phyloP scores from a whole-genome alignment of 805 yeast genomes.

The Yarrowia alimentaria region DNA sequence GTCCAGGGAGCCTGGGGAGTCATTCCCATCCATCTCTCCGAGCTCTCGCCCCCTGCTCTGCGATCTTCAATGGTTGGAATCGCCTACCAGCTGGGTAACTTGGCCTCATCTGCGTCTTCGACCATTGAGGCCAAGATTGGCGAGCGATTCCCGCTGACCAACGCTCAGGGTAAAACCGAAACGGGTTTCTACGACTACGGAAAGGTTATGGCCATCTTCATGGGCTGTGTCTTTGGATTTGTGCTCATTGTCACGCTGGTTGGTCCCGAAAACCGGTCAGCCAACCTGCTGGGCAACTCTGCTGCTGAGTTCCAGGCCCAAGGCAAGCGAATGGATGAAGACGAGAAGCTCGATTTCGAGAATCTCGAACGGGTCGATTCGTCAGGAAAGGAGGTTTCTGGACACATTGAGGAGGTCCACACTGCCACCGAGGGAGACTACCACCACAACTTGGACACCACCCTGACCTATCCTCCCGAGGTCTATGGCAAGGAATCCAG shows the following conservation, averaged over 20 bases:
- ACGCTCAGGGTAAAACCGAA: constrained; percentile 38
- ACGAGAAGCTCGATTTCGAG: constrained; percentile 18
- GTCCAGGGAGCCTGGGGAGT: constrained; percentile 72
- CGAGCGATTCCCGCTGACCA: constrained; percentile 53
- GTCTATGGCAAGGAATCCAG: too few relatives aligned
- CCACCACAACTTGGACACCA: too few relatives aligned
- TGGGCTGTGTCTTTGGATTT: constrained; percentile 62
- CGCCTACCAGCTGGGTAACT: constrained; percentile 69
- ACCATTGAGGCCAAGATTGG: constrained; percentile 70
- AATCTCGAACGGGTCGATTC: constrained; percentile 19
- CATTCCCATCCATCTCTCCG: constrained; percentile 62
- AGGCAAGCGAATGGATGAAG: neutral
- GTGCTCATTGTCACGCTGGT: constrained; percentile 48
- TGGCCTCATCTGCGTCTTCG: constrained; percentile 67
- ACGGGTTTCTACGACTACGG: constrained; percentile 54
- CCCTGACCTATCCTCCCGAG: too few relatives aligned
- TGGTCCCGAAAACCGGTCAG: constrained; percentile 54
- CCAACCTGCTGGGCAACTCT: constrained; percentile 3
- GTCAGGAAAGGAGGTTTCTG: neutral
- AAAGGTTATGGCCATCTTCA: constrained; percentile 65
- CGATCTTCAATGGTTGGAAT: constrained; percentile 62
- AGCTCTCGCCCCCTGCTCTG: constrained; percentile 64
- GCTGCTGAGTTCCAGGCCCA: neutral
- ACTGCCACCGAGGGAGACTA: too few relatives aligned
- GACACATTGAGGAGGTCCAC: neutral